Evolutionary conservation across 805 yeast species (phyloP), one percentile per base, ranked within the genome.

Genomic region (Candida incommunis): DNA sequence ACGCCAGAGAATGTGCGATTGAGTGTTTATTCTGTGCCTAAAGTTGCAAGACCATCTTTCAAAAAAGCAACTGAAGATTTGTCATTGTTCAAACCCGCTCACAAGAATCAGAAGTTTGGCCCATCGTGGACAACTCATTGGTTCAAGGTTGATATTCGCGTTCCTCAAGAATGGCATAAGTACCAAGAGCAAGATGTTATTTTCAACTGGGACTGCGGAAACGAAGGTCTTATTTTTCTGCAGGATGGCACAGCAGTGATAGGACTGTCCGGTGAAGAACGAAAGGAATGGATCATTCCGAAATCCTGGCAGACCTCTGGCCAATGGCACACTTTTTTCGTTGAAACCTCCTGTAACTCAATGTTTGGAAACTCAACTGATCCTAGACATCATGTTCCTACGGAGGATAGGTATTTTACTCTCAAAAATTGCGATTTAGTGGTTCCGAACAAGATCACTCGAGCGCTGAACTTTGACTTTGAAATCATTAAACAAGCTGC

Each of bases 61-160:
- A 62, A 68, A 43, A 78, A 75, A 45, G 74, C 84, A 50, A 64
- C 79, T 48, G 65, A 70, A 51, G 65, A 68, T 22, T 80, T 84
- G n/a, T 51, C 50, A 7, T 18, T 7, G 31, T 67, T 69, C 66
- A 51, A 53, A 5, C 52, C 55, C 1, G 57, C 69, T 3, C 46
- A 52, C 34, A 78, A 77, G 51, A 94, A 92, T 21, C 80, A 83
- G 52, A 64, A 69, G 5, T 86, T 83, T 60, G 96, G 97, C 0
- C 98, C 98, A 2, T 82, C 94, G 13, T 90, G 98, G 98, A 80
- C 90, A 47, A 82, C 97, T 1, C 94, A 86, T 51, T 90, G 98
- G 98, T 86, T 92, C 63, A 74, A 76, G 52, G 65, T 90, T 20
- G 63, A 70, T 13, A 63, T 84, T 47, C 65, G 67, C n/a, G 66